phyloP scores from a whole-genome alignment of 148 eudicot genomes.

The Vaccinium corymbosum region DNA sequence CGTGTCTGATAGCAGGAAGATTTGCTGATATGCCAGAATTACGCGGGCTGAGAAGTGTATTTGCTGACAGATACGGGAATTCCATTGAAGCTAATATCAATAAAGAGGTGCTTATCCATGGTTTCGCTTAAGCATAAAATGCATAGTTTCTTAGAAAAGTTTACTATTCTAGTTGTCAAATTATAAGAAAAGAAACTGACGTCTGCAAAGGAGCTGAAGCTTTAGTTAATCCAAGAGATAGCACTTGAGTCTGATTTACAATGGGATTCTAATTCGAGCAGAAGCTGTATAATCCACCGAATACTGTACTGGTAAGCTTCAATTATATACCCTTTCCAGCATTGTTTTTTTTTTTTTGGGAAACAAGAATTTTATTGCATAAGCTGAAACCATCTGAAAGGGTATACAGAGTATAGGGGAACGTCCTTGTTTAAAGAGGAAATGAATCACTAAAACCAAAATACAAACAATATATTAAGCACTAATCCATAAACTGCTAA shows the following conservation, averaged over 20 bases:
- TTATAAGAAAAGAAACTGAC: constrained; percentile 8
- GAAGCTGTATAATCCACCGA: constrained; percentile 35
- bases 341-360: not conserved
- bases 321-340: not conserved
- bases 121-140: not conserved
- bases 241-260: constrained; percentile 47
- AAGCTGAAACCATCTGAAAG: no score
- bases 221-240: constrained; percentile 60
- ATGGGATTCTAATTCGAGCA: constrained; percentile 64
- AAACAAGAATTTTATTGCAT: no score
- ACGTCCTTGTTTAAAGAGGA: no score
- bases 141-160: not conserved
- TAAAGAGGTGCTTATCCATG: constrained; percentile 49
- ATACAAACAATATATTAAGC: no score
- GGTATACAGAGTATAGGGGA: no score
- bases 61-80: constrained; percentile 64
- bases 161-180: not conserved
- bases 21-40: constrained; percentile 85
- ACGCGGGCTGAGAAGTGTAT: constrained; percentile 60
- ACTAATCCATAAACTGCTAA: no score
- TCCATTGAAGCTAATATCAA: constrained; percentile 43
- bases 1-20: constrained; percentile 78
- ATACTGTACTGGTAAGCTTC: constrained; percentile 21
- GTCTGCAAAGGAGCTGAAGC: constrained; percentile 48
- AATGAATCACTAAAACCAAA: no score